Percentiles rank a stretch among this genome's conserved stretches.
Conservation (phyloP, 345 rosid species). For the Lenwebbia sp. region DNA sequence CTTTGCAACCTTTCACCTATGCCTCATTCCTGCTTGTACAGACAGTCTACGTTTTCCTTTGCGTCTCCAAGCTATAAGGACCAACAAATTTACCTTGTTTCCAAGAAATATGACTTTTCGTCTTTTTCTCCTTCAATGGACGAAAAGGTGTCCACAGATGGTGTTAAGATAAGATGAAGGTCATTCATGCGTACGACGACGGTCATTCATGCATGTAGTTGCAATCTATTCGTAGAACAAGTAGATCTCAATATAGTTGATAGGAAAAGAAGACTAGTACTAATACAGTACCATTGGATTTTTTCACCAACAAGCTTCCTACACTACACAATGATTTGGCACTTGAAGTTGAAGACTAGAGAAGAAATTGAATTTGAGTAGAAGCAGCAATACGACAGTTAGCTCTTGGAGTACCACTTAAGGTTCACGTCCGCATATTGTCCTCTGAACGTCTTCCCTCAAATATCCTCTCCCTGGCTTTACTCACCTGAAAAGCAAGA, state of each 20-base stretch:
- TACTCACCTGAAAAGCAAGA: constrained; percentile 23
- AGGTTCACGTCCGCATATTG: neutral
- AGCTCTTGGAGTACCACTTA: neutral
- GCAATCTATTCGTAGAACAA: neutral
- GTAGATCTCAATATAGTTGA: neutral
- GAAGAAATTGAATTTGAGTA: neutral
- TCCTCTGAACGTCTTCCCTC: neutral
- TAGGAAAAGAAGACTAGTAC: neutral
- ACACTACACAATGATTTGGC: neutral
- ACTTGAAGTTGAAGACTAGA: neutral
- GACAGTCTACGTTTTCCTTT: neutral
- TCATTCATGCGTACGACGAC: neutral
- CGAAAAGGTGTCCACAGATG: neutral
- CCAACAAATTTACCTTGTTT: neutral
- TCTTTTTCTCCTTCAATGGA: neutral
- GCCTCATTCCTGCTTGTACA: neutral
- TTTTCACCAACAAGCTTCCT: neutral
- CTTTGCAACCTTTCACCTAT: neutral
- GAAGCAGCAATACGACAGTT: neutral
- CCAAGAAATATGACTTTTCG: neutral
- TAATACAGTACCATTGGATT: neutral
- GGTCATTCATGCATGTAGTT: neutral
- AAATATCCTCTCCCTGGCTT: constrained; percentile 32
- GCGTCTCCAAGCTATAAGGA: neutral
- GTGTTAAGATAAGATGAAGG: neutral